Evolutionary conservation across 257 asterid genomes (phyloP).

Genomic region (Linaria vulgaris): DNA sequence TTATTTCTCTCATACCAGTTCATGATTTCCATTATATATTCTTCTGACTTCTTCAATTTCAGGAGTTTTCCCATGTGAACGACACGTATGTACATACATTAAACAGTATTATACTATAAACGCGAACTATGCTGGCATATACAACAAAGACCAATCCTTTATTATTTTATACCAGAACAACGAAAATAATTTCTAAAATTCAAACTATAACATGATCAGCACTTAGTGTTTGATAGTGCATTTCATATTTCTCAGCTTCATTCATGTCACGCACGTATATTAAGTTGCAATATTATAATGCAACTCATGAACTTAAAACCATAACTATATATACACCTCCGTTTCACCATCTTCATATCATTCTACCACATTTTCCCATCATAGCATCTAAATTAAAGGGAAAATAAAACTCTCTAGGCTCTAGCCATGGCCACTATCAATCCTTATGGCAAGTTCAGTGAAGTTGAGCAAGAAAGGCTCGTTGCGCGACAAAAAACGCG

Average conservation of each 20-base stretch:
- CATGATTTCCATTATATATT: too few species aligned
- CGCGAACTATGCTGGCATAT: too few species aligned
- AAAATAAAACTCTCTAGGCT: background rate
- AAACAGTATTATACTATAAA: too few species aligned
- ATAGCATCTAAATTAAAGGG: background rate
- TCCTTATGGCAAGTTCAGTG: conserved; percentile 58
- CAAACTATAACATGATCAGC: conserved; percentile 32
- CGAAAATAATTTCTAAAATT: background rate
- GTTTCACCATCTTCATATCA: conserved; percentile 22
- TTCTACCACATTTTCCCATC: background rate
- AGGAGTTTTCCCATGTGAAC: too few species aligned
- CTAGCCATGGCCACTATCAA: conserved; percentile 41
- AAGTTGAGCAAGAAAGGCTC: conserved; percentile 57
- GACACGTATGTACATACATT: too few species aligned
- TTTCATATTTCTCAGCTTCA: background rate
- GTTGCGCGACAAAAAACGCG: conserved; percentile 50
- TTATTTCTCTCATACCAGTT: too few species aligned
- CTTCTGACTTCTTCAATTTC: too few species aligned
- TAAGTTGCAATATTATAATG: background rate
- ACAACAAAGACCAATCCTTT: too few species aligned
- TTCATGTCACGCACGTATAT: conserved; percentile 34
- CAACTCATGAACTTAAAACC: background rate
- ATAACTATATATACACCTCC: conserved; percentile 13
- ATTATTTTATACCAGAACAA: background rate
- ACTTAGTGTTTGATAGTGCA: conserved; percentile 15